phyloP scores from a whole-genome alignment of 2,329 filamentous ascomycete species.

The Ascochyta fabae region DNA sequence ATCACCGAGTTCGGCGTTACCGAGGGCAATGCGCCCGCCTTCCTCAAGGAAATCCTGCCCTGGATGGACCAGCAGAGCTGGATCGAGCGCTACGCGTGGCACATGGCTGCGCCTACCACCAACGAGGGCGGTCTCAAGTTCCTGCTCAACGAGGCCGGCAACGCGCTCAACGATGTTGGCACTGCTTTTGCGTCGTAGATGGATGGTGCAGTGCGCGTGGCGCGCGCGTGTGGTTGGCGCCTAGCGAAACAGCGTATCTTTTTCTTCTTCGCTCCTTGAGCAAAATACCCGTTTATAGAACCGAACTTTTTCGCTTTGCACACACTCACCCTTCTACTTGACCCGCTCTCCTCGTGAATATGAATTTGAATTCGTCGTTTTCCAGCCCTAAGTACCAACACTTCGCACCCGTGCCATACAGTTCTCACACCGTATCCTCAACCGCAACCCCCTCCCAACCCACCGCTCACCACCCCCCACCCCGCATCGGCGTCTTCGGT shows the following conservation, averaged over 20 bases:
- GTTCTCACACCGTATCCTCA: no score
- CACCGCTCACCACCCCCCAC: no score
- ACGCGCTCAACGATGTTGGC: slow-evolving; percentile 29
- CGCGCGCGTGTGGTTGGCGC: background rate
- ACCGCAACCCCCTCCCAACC: no score
- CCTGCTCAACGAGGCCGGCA: slow-evolving; percentile 28
- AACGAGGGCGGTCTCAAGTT: slow-evolving; percentile 23
- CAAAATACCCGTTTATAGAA: slow-evolving; percentile 21
- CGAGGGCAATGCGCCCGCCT: slow-evolving; percentile 31
- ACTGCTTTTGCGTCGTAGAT: slow-evolving; percentile 10
- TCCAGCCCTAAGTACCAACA: no score
- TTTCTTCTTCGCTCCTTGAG: background rate
- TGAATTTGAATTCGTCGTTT: no score
- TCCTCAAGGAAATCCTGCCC: slow-evolving; percentile 41
- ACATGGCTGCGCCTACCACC: slow-evolving; percentile 33
- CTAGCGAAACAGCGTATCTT: background rate
- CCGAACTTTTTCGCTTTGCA: no score
- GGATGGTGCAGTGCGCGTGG: background rate
- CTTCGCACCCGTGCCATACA: no score
- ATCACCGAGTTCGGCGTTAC: slow-evolving; percentile 46
- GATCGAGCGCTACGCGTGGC: slow-evolving; percentile 46
- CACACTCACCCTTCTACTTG: no score
- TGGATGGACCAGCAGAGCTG: slow-evolving; percentile 44
- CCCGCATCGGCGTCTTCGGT: no score
- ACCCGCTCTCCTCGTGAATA: no score